Evolutionary conservation across 768 basidiomycete genomes (phyloP).

Genomic region (Naganishia onofrii): DNA sequence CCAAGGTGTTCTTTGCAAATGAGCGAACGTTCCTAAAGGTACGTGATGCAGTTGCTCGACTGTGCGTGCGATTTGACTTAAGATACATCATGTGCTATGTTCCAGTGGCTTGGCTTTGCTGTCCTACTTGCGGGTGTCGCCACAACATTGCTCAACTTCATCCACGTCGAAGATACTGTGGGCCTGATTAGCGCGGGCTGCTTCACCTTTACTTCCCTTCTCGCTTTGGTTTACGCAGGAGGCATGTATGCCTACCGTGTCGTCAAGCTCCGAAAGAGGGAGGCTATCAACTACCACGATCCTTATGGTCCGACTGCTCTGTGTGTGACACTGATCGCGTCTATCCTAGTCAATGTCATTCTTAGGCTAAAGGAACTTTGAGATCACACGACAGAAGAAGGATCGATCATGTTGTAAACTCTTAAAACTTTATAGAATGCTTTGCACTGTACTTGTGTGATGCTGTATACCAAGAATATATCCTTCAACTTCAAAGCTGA

Average conservation of each 20-base stretch:
- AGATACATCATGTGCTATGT: neutral
- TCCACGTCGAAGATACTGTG: slow-evolving; percentile 53
- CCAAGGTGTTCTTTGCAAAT: slow-evolving; percentile 87
- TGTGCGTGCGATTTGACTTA: slow-evolving; percentile 19
- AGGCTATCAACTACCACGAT: slow-evolving; percentile 50
- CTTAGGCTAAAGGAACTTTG: slow-evolving; percentile 47
- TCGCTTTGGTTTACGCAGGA: slow-evolving; percentile 77
- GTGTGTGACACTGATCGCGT: slow-evolving; percentile 41
- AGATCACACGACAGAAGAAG: neutral
- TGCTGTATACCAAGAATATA: neutral
- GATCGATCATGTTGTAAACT: slow-evolving; percentile 20
- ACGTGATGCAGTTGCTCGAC: slow-evolving; percentile 50
- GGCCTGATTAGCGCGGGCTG: slow-evolving; percentile 82
- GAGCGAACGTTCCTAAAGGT: slow-evolving; percentile 77
- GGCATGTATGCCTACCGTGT: slow-evolving; percentile 51
- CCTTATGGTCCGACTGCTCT: slow-evolving; percentile 47
- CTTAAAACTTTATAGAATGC: neutral
- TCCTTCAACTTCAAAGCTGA: too few species aligned
- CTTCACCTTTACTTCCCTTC: slow-evolving; percentile 85
- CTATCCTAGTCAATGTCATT: slow-evolving; percentile 46
- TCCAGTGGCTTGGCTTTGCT: slow-evolving; percentile 62
- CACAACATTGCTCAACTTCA: slow-evolving; percentile 58
- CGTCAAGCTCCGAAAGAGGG: slow-evolving; percentile 42
- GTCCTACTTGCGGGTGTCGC: slow-evolving; percentile 55
- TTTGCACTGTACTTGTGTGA: neutral